phyloP scores from a whole-genome alignment of 768 basidiomycete species.

The Leccinum imitatum region DNA sequence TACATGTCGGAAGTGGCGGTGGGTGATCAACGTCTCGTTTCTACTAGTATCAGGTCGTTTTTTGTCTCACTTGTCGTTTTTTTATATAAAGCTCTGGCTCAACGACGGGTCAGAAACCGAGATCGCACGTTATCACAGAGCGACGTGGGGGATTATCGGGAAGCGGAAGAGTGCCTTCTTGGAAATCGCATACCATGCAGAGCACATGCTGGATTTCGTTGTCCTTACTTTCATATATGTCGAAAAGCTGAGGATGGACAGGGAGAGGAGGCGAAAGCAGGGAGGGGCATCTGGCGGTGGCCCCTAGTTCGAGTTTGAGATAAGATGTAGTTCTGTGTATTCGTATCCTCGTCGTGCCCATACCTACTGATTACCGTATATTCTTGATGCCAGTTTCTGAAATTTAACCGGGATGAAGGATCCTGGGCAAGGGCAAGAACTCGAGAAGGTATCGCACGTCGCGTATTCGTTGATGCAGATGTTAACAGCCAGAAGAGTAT shows the following conservation, averaged over 20 bases:
- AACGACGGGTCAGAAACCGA: slow-evolving; percentile 17
- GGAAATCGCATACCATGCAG: slow-evolving; percentile 23
- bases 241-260: slow-evolving; percentile 31
- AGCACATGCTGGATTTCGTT: slow-evolving; percentile 27
- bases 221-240: slow-evolving; percentile 32
- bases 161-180: slow-evolving; percentile 18
- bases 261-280: slow-evolving; percentile 1
- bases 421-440: too few relatives aligned
- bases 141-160: slow-evolving; percentile 15
- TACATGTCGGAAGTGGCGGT: slow-evolving; percentile 11
- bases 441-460: too few relatives aligned
- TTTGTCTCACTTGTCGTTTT: neutral
- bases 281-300: slow-evolving; percentile 15
- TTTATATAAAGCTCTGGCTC: slow-evolving; percentile 14
- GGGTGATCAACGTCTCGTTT: neutral
- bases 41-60: neutral
- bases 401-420: too few relatives aligned
- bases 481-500: too few relatives aligned
- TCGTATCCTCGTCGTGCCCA: too few relatives aligned
- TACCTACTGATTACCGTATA: too few relatives aligned
- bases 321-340: neutral
- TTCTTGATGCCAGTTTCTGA: too few relatives aligned
- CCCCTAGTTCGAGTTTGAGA: slow-evolving; percentile 7
- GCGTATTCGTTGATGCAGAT: too few relatives aligned
- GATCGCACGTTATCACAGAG: slow-evolving; percentile 24